Conservation (phyloP, 441 rosid species). For the Geranium incanum region DNA sequence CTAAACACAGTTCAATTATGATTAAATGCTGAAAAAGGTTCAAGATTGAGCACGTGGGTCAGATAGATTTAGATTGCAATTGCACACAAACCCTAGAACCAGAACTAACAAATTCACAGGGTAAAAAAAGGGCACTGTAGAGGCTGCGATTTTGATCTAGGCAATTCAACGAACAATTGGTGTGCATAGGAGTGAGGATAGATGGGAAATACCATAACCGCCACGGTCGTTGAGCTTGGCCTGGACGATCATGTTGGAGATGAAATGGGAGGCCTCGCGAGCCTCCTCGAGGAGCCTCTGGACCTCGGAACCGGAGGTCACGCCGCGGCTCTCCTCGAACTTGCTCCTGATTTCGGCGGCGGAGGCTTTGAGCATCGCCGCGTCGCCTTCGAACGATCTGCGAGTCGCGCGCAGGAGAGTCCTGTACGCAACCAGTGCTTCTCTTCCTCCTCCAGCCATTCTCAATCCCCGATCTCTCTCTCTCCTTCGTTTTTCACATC, state of each 20-base stretch:
- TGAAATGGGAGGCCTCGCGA: conserved; percentile 61
- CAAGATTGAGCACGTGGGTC: no score
- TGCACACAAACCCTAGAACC: no score
- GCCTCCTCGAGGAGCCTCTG: conserved; percentile 70
- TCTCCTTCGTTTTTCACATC: conserved; percentile 6
- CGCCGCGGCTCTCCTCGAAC: conserved; percentile 72
- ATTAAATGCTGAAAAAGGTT: no score
- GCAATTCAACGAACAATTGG: no score
- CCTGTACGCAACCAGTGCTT: conserved; percentile 65
- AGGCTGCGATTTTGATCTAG: no score
- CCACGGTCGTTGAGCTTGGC: conserved; percentile 71
- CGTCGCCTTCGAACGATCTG: conserved; percentile 70
- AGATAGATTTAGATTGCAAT: no score
- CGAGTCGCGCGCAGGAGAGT: conserved; percentile 60
- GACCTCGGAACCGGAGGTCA: conserved; percentile 50
- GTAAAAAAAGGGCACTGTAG: no score
- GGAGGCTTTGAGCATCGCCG: conserved; percentile 59
- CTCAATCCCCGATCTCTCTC: not conserved
- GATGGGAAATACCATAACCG: conserved; percentile 49
- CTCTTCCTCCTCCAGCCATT: conserved; percentile 33
- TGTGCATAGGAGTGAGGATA: no score
- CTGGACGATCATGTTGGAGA: conserved; percentile 83
- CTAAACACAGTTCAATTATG: no score
- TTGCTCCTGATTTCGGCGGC: conserved; percentile 64
- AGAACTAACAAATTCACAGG: no score